phyloP scores from a whole-genome alignment of 441 rosid species.

The Pelargonium exstipulatum region DNA sequence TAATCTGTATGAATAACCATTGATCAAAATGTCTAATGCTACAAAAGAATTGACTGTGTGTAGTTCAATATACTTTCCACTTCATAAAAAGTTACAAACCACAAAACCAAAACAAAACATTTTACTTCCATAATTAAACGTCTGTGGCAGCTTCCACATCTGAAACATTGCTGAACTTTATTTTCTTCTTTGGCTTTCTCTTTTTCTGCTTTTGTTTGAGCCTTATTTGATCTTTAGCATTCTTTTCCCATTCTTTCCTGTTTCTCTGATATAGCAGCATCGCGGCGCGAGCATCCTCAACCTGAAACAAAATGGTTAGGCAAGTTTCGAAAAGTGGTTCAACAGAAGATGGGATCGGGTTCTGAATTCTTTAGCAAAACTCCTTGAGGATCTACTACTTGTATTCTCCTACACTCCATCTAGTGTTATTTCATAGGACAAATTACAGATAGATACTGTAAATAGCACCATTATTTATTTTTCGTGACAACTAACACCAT shows the following conservation, averaged over 20 bases:
- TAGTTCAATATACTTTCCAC: slow-evolving; percentile 1
- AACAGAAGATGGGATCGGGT: too few species aligned
- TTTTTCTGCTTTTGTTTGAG: slow-evolving; percentile 59
- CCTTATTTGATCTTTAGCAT: slow-evolving; percentile 48
- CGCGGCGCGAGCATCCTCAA: slow-evolving; percentile 87
- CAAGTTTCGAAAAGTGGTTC: too few species aligned
- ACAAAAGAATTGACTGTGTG: background rate
- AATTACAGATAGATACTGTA: too few species aligned
- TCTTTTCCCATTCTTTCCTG: slow-evolving; percentile 76
- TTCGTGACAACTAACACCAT: too few species aligned
- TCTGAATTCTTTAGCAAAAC: too few species aligned
- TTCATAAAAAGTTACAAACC: background rate
- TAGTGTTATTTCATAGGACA: too few species aligned
- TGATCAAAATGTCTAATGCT: slow-evolving; percentile 1
- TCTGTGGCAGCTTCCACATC: slow-evolving; percentile 15
- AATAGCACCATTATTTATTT: too few species aligned
- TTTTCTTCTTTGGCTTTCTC: slow-evolving; percentile 59
- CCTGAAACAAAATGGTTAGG: slow-evolving; percentile 30
- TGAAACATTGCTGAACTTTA: slow-evolving; percentile 22
- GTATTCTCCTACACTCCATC: too few species aligned
- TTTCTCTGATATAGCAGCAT: slow-evolving; percentile 77
- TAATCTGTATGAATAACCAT: background rate
- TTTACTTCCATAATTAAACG: background rate
- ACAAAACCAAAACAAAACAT: slow-evolving; percentile 18
- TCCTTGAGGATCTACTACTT: too few species aligned